Percentiles rank a stretch among this genome's conserved stretches.
Evolutionary conservation across 495 filamentous ascomycete species (phyloP).

Genomic region (Aspergillus saccharolyticus): DNA sequence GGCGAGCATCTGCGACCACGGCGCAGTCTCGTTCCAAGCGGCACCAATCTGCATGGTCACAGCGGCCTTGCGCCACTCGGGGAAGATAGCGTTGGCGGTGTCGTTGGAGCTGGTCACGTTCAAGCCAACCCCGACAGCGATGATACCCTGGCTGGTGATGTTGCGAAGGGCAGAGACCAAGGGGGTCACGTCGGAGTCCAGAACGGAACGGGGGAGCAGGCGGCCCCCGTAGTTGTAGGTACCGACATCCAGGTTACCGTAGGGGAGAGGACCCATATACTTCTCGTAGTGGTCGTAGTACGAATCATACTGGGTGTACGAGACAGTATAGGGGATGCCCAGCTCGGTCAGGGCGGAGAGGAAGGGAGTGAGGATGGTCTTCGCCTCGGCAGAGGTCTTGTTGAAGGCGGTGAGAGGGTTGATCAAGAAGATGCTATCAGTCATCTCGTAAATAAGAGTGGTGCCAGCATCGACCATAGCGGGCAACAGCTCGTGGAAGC

Average conservation of each 20-base stretch:
- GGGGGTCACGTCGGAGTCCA: constrained; percentile 41
- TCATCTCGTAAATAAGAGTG: constrained; percentile 46
- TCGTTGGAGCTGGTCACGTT: constrained; percentile 36
- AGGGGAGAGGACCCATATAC: constrained; percentile 34
- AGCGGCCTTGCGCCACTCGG: constrained; percentile 51
- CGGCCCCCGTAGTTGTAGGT: constrained; percentile 54
- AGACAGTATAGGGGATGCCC: constrained; percentile 22
- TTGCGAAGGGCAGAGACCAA: constrained; percentile 34
- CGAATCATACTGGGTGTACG: constrained; percentile 29
- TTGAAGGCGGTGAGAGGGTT: constrained; percentile 37
- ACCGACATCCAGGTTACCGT: constrained; percentile 39
- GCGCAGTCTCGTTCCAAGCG: constrained; percentile 41
- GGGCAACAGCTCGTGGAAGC: constrained; percentile 43
- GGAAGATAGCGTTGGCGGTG: constrained; percentile 50
- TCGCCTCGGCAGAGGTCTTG: constrained; percentile 24
- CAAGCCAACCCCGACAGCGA: constrained; percentile 43
- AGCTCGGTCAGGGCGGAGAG: constrained; percentile 23
- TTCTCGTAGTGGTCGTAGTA: constrained; percentile 49
- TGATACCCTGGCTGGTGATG: constrained; percentile 36
- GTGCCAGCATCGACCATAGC: constrained; percentile 47
- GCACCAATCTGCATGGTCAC: constrained; percentile 41
- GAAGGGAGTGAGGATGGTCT: constrained; percentile 31
- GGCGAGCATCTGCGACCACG: constrained; percentile 35
- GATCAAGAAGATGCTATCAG: constrained; percentile 40
- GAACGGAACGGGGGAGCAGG: constrained; percentile 48